phyloP scores from a whole-genome alignment of 768 basidiomycete genomes.

The Suillus hirtellus region DNA sequence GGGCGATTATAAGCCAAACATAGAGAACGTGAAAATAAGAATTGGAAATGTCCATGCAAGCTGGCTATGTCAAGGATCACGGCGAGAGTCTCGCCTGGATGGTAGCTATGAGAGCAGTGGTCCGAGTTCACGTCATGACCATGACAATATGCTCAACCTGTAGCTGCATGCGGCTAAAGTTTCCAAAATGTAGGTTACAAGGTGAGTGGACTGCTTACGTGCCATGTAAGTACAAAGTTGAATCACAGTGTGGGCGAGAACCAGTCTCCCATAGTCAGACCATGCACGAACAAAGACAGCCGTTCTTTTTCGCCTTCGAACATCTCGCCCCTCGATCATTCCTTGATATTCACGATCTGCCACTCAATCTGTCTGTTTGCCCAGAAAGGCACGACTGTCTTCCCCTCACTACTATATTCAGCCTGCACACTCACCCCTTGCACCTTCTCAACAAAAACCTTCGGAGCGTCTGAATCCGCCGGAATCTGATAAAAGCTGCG shows the following conservation, averaged over 20 bases:
- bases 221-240: neutral
- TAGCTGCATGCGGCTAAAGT: neutral
- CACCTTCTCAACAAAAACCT: slow-evolving; percentile 47
- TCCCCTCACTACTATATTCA: slow-evolving; percentile 44
- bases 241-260: neutral
- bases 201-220: neutral
- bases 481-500: slow-evolving; percentile 71
- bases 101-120: neutral
- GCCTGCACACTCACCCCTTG: slow-evolving; percentile 43
- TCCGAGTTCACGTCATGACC: neutral
- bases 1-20: neutral
- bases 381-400: slow-evolving; percentile 82
- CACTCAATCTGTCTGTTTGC: slow-evolving; percentile 79
- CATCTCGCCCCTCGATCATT: neutral
- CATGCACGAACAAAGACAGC: neutral
- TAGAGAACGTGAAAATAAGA: neutral
- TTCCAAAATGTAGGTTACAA: neutral
- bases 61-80: neutral
- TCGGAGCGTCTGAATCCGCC: slow-evolving; percentile 30
- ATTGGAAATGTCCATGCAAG: neutral
- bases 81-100: neutral
- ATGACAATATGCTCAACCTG: neutral
- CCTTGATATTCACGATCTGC: slow-evolving; percentile 44
- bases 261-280: neutral
- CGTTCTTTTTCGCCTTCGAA: neutral